Evolutionary conservation across 129 eudicot species (phyloP).

Genomic region (Artemisia annua): DNA sequence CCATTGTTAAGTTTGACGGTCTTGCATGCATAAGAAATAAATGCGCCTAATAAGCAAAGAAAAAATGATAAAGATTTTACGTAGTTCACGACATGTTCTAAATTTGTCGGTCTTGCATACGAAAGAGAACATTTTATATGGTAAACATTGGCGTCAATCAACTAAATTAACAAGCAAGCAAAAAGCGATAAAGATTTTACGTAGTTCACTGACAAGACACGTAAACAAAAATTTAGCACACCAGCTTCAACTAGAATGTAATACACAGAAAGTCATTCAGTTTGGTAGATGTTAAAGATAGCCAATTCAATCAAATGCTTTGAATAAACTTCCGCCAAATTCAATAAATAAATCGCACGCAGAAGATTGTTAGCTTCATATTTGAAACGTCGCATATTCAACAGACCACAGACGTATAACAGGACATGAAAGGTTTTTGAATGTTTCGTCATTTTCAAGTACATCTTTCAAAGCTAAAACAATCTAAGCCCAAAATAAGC

Average conservation of each 20-base stretch:
- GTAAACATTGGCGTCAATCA: constrained; percentile 7
- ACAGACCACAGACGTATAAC: background rate
- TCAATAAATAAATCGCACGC: background rate
- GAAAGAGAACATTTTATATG: background rate
- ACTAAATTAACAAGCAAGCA: constrained; percentile 1
- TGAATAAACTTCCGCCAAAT: background rate
- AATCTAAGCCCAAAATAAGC: constrained; percentile 1
- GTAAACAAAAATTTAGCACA: constrained; percentile 1
- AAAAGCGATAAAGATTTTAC: background rate
- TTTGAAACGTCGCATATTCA: background rate
- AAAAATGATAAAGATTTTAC: background rate
- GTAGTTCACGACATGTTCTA: background rate
- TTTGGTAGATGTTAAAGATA: background rate
- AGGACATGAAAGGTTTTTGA: constrained; percentile 16
- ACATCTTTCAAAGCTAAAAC: constrained; percentile 15
- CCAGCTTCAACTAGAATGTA: background rate
- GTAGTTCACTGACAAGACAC: constrained; percentile 4
- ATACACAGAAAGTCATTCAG: background rate
- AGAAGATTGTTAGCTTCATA: constrained; percentile 2
- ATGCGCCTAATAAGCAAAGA: background rate
- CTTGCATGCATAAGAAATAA: background rate
- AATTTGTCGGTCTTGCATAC: background rate
- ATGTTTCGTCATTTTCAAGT: constrained; percentile 23
- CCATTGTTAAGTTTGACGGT: background rate
- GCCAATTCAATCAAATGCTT: background rate